phyloP scores from a whole-genome alignment of 2,329 filamentous ascomycete species.

The Diaporthe vexans region DNA sequence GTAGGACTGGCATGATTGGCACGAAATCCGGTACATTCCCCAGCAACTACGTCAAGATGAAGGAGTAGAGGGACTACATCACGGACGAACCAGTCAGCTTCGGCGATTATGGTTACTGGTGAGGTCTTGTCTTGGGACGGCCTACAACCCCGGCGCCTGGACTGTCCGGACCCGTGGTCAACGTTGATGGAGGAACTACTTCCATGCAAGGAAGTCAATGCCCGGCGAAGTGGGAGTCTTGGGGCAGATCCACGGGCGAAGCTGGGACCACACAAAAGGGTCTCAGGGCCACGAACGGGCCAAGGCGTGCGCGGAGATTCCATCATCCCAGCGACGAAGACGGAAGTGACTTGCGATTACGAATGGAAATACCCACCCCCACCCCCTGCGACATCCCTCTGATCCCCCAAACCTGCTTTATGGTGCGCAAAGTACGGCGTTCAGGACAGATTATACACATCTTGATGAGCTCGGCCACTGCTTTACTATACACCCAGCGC shows the following conservation, averaged over 20 bases:
- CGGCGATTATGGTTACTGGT: too few relatives aligned
- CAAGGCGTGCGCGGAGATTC: too few relatives aligned
- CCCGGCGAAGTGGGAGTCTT: background rate
- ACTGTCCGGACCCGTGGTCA: too few relatives aligned
- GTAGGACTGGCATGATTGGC: slow-evolving; percentile 89
- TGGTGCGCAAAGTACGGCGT: slow-evolving; percentile 24
- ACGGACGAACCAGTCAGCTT: background rate
- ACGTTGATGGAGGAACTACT: background rate
- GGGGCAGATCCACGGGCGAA: background rate
- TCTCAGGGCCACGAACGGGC: too few relatives aligned
- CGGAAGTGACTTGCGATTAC: background rate
- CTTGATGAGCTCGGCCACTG: slow-evolving; percentile 10
- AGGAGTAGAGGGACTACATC: slow-evolving; percentile 55
- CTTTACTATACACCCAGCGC: background rate
- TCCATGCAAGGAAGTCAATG: too few relatives aligned
- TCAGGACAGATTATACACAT: slow-evolving; percentile 23
- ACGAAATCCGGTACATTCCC: slow-evolving; percentile 92
- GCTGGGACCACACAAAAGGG: too few relatives aligned
- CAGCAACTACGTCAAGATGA: slow-evolving; percentile 82
- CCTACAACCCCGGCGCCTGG: too few relatives aligned
- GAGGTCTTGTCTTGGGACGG: too few relatives aligned
- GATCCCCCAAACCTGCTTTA: background rate
- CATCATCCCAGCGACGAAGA: background rate
- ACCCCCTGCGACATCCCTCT: background rate
- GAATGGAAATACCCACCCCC: background rate